Evolutionary conservation across 495 filamentous ascomycete species (phyloP).

Genomic region (Xylaria acuta): DNA sequence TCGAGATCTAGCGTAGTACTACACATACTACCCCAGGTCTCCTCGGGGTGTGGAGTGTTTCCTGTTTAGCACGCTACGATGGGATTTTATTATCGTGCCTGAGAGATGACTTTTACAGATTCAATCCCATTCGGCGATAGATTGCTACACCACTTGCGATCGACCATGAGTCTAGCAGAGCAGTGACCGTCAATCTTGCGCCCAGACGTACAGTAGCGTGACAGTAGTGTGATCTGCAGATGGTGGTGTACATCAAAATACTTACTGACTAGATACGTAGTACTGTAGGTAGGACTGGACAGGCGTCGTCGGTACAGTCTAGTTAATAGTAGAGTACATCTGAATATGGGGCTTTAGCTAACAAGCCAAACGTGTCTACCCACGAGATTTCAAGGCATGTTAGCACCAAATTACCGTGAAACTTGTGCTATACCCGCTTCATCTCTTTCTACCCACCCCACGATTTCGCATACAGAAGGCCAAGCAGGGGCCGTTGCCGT

Average conservation of each 20-base stretch:
- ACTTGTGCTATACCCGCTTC: background rate
- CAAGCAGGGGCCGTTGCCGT: constrained; percentile 8
- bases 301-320: background rate
- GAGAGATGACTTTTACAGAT: background rate
- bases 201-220: background rate
- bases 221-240: constrained; percentile 22
- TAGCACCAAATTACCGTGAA: background rate
- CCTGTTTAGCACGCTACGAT: background rate
- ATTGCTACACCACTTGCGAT: constrained; percentile 3
- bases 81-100: background rate
- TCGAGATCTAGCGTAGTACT: constrained; percentile 9
- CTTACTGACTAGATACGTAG: background rate
- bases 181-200: background rate
- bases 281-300: background rate
- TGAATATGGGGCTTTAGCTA: too few species aligned
- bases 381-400: background rate
- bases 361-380: background rate
- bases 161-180: background rate
- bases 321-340: too few species aligned
- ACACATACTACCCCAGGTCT: background rate
- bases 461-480: background rate
- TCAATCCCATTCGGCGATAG: background rate
- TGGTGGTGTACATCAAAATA: constrained; percentile 15
- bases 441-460: background rate
- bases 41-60: background rate